These are phyloP conservation scores for Penicillium sp. DNA, from an alignment of 2,329 filamentous ascomycete species.

Conservation along the genomic window DNA sequence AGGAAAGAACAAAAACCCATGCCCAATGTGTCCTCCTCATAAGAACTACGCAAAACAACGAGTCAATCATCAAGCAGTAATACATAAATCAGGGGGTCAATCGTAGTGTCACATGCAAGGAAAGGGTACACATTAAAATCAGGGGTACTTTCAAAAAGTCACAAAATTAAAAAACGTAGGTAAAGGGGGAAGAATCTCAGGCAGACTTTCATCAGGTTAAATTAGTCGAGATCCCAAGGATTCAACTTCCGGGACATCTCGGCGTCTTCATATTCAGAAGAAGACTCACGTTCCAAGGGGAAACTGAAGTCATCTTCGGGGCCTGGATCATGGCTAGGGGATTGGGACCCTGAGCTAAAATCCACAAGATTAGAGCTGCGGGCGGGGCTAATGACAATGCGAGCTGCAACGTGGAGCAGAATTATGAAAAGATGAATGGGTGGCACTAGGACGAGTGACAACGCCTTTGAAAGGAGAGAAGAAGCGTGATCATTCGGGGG, in stretches of 20 bases:
- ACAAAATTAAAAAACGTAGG: slow-evolving; percentile 8
- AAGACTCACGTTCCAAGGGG: slow-evolving; percentile 38
- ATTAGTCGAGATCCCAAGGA: slow-evolving; percentile 36
- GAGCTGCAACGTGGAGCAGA: slow-evolving; percentile 79
- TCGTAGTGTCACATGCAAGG: slow-evolving; percentile 18
- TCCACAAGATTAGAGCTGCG: slow-evolving; percentile 27
- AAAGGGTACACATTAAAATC: slow-evolving; percentile 24
- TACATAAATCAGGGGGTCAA: slow-evolving; percentile 8
- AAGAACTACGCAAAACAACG: slow-evolving; percentile 14
- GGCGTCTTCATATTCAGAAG: slow-evolving; percentile 31
- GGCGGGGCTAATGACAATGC: slow-evolving; percentile 59
- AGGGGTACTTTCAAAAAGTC: slow-evolving; percentile 13
- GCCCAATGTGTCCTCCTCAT: slow-evolving; percentile 15
- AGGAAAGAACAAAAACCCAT: slow-evolving; percentile 13
- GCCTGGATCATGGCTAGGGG: slow-evolving; percentile 24
- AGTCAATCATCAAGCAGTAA: slow-evolving; percentile 10
- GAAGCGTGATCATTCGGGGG: slow-evolving; percentile 58
- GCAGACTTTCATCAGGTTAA: neutral
- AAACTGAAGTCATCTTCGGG: slow-evolving; percentile 46
- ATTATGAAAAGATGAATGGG: slow-evolving; percentile 76
- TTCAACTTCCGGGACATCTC: slow-evolving; percentile 25
- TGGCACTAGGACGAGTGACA: slow-evolving; percentile 76
- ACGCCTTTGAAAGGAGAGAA: slow-evolving; percentile 75
- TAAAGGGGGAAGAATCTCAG: neutral
- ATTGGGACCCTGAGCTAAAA: slow-evolving; percentile 22